These are phyloP conservation scores for Blastocystis sp. DNA, from an alignment of 352 stramenopile genomes.

Conservation along the genomic window DNA sequence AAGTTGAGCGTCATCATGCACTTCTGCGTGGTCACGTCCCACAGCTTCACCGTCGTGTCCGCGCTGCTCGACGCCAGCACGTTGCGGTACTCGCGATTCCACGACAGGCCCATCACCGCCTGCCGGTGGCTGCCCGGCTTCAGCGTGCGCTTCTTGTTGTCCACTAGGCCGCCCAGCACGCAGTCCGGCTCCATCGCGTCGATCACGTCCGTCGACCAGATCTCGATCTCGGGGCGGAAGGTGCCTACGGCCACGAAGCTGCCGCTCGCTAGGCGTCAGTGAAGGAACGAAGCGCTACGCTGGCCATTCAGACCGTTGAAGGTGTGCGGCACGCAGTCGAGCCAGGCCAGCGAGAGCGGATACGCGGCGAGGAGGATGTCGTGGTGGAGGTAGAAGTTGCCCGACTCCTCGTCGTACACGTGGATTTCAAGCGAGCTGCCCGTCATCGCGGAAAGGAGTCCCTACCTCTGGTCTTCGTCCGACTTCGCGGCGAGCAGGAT, in stretches of 20 bases:
- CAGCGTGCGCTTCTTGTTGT: slow-evolving; percentile 76
- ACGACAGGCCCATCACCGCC: slow-evolving; percentile 94
- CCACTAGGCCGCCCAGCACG: slow-evolving; percentile 87
- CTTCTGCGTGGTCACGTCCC: slow-evolving; percentile 85
- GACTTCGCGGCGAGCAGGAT: slow-evolving; percentile 83
- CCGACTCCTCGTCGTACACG: slow-evolving; percentile 92
- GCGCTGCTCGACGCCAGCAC: slow-evolving; percentile 94
- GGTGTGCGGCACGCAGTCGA: slow-evolving; percentile 80
- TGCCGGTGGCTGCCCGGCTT: slow-evolving; percentile 90
- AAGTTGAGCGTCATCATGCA: slow-evolving; percentile 92
- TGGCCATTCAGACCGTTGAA: slow-evolving; percentile 59
- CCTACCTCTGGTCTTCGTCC: slow-evolving; percentile 77
- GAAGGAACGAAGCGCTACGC: background rate
- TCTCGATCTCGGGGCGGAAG: slow-evolving; percentile 98
- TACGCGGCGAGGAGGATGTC: slow-evolving; percentile 97
- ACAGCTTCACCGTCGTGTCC: slow-evolving; percentile 94
- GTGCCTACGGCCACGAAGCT: slow-evolving; percentile 98
- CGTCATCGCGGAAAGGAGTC: background rate
- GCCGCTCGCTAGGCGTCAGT: slow-evolving; percentile 72
- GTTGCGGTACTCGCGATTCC: slow-evolving; percentile 88
- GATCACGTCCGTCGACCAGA: slow-evolving; percentile 98
- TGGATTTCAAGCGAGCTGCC: slow-evolving; percentile 93
- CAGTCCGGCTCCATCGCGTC: slow-evolving; percentile 92
- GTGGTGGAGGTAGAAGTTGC: slow-evolving; percentile 98
- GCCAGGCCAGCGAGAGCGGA: slow-evolving; percentile 92